Evolutionary conservation across 2,329 filamentous ascomycete genomes (phyloP), one percentile per base, ranked within the genome.

Genomic region (Trichoderma sp.): DNA sequence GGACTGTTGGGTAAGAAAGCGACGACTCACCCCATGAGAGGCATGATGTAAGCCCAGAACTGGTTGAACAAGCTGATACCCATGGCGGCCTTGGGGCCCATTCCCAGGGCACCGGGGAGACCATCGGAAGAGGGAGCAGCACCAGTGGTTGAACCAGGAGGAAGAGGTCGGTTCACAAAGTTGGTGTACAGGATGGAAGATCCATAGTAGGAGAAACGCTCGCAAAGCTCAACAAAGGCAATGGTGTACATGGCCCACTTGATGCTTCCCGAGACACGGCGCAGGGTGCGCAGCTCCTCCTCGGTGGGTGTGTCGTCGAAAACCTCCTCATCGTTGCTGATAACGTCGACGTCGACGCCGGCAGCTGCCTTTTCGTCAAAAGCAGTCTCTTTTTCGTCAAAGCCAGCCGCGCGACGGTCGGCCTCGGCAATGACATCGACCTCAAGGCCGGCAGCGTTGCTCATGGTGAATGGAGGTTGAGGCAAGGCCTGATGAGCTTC

Each of bases 181-280:
- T 90, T 90, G 76, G 87, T 88, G 86, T 90, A 92, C 35, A 92
- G 83, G 37, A 89, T 85, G 55, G 87, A 86, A 5, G 89, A 89
- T 67, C 91, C 91, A 75, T 93, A 93, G 86, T 92, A 94, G 16
- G 89, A 91, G 80, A 92, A 92, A 60, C 91, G 89, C 81, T 94
- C 91, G 81, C 89, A 92, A 68, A 92, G 81, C 79, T 94, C 91
- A 70, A 91, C 87, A 71, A 92, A 88, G 59, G 89, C 90, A 70
- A 94, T 87, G 31, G 88, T 89, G 80, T 88, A 93, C 69, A 90
- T 86, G 67, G 84, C 81, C 85, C 86, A 89, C 60, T 89, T 88
- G 71, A 93, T 87, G 75, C 84, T 84, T 71, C 88, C 89, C 14
- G 88, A 87, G 27, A 91, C 86, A 74, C 88, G 87, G 61, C 83